Percentiles rank a stretch among this genome's conserved stretches.
These are phyloP conservation scores for Pythium brassicae DNA, from an alignment of 352 stramenopile genomes.

Conservation along the genomic window DNA sequence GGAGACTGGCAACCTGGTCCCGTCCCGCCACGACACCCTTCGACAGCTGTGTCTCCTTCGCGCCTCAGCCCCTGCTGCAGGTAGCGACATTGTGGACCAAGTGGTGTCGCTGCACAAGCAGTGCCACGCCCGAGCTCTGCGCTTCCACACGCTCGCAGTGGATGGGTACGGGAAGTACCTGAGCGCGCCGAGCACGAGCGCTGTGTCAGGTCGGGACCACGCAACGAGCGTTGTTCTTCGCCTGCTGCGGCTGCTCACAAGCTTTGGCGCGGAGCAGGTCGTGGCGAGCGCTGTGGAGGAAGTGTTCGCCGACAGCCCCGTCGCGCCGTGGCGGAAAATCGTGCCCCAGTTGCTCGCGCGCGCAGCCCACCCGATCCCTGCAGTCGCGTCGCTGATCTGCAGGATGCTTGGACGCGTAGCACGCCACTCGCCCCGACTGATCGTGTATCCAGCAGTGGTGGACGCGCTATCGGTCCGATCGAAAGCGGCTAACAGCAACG, in stretches of 20 bases:
- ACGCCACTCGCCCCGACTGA: constrained; percentile 46
- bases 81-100: constrained; percentile 18
- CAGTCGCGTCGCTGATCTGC: constrained; percentile 48
- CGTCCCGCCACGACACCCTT: constrained; percentile 30
- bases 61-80: not conserved
- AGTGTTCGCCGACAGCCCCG: constrained; percentile 40
- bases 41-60: constrained; percentile 26
- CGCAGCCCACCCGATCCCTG: constrained; percentile 44
- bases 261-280: constrained; percentile 44
- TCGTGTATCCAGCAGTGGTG: constrained; percentile 77
- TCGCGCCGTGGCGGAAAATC: constrained; percentile 57
- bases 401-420: constrained; percentile 63
- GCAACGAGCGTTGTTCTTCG: constrained; percentile 48
- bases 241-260: constrained; percentile 61
- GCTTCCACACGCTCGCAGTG: constrained; percentile 33
- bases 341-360: constrained; percentile 74
- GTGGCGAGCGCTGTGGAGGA: constrained; percentile 36
- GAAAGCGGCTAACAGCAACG: not conserved
- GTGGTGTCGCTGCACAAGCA: constrained; percentile 29
- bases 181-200: constrained; percentile 1
- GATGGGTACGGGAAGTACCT: constrained; percentile 27
- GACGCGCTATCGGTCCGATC: constrained; percentile 29
- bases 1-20: constrained; percentile 40
- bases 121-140: constrained; percentile 29
- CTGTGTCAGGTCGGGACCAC: constrained; percentile 13